Evolutionary conservation across 1,139 yeast genomes (phyloP).

Genomic region (Casaregolazyma suthepensis): DNA sequence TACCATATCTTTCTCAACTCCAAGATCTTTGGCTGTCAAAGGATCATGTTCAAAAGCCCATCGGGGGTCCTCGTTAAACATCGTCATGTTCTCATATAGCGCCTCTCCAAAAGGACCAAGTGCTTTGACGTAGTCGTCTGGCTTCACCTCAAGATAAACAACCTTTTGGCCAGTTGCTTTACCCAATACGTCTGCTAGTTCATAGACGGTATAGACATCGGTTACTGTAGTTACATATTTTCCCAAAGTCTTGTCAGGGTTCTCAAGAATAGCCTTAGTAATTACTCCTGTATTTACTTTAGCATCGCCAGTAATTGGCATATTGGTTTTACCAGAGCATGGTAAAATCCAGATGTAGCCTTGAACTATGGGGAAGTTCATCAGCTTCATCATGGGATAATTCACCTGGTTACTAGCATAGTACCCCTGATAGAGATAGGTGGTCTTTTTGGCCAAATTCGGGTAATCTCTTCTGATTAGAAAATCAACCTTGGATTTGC

Average conservation of each 20-base stretch:
- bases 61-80: not conserved
- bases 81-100: not conserved
- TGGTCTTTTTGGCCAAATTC: not conserved
- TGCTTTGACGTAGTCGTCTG: not conserved
- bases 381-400: not conserved
- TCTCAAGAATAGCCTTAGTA: not conserved
- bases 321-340: not conserved
- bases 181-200: not conserved
- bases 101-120: not conserved
- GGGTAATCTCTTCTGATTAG: not conserved
- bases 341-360: not conserved
- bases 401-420: not conserved
- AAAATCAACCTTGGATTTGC: not conserved
- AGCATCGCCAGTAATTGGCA: not conserved
- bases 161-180: not conserved
- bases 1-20: not conserved
- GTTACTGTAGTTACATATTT: not conserved
- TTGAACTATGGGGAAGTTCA: not conserved
- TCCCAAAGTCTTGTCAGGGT: not conserved
- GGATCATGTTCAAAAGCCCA: not conserved
- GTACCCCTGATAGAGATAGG: not conserved
- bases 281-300: not conserved
- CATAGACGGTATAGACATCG: not conserved
- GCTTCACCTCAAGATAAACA: not conserved
- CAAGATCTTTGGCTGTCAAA: not conserved